Base-by-base conservation (phyloP, 2,329 filamentous ascomycete species). In the Xylaria polymorpha region DNA sequence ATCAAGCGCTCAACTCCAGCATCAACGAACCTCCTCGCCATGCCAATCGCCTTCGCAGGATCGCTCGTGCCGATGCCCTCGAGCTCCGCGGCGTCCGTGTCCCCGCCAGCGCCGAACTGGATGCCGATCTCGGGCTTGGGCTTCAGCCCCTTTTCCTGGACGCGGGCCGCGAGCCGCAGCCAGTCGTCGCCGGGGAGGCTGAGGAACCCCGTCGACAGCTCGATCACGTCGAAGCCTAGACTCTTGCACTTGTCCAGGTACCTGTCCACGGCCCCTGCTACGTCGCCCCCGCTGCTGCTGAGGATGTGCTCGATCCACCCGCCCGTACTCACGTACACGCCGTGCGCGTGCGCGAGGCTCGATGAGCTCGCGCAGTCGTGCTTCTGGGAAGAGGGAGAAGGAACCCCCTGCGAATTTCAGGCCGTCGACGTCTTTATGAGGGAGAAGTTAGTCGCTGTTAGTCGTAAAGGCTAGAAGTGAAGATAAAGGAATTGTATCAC, bases 121-220 rank as follows among this genome's bases (percentile, higher is more conserved):
- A 56, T 39, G 5, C n/a, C 51, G 18, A 55, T 35, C 32, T 58
- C 55, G 6, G 55, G 55, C 14, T 58, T 35, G 18, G 25, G 41
- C 41, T 15, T 37, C 4, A 48, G 29, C 41, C 57, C 57, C 57
- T 48, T 60, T 5, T 60, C 43, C 25, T 35, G 25, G 10, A 60
- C 57, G 29, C 43, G 57, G 18, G 43, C 43, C 43, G 51, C 51
- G 51, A 55, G 51, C 32, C 51, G 48, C 48, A 53, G 48, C 48
- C 48, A 53, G 48, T 53, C 48, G 15, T 53, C 48, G 15, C 48
- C 48, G 14, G 48, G 48, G 5, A 55, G 51, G 15, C 51, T 55
- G 18, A 55, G 51, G 10, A 55, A 55, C 8, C 51, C 51, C 18
- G 32, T 55, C n/a, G 51, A 55, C 32, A 55, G 32, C 51, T 55